phyloP scores from a whole-genome alignment of 345 rosid genomes.

The Geranium rotundifolium region DNA sequence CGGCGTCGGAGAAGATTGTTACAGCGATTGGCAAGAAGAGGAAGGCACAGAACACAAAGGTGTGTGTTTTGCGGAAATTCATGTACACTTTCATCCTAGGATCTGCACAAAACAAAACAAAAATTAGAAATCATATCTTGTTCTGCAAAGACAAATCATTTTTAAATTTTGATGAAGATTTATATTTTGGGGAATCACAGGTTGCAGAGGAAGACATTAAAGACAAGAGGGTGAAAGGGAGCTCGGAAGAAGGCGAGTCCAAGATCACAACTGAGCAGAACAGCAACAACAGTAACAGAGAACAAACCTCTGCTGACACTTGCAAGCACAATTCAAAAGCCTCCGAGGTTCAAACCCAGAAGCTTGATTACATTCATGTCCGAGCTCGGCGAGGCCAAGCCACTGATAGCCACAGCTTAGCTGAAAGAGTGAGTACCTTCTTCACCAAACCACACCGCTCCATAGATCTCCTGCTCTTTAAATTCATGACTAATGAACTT shows the following conservation, averaged over 20 bases:
- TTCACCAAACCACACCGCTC: too few species aligned
- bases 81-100: too few species aligned
- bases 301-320: constrained; percentile 29
- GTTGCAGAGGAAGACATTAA: constrained; percentile 20
- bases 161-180: too few species aligned
- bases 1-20: constrained; percentile 18
- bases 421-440: constrained; percentile 69
- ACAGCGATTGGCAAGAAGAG: constrained; percentile 45
- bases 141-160: too few species aligned
- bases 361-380: constrained; percentile 86
- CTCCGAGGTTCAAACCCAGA: constrained; percentile 50
- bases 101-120: too few species aligned
- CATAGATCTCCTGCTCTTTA: not conserved
- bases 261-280: constrained; percentile 41
- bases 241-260: constrained; percentile 45
- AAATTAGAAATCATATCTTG: too few species aligned
- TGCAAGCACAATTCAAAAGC: constrained; percentile 63
- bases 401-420: constrained; percentile 95
- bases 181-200: not conserved
- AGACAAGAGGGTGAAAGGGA: constrained; percentile 26
- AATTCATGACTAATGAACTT: not conserved
- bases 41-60: constrained; percentile 34
- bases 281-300: constrained; percentile 27
- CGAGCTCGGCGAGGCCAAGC: constrained; percentile 97
- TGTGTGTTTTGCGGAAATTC: constrained; percentile 3